These are phyloP conservation scores for Boeremia lycopersici DNA, from an alignment of 2,329 filamentous ascomycete genomes.

Conservation along the genomic window DNA sequence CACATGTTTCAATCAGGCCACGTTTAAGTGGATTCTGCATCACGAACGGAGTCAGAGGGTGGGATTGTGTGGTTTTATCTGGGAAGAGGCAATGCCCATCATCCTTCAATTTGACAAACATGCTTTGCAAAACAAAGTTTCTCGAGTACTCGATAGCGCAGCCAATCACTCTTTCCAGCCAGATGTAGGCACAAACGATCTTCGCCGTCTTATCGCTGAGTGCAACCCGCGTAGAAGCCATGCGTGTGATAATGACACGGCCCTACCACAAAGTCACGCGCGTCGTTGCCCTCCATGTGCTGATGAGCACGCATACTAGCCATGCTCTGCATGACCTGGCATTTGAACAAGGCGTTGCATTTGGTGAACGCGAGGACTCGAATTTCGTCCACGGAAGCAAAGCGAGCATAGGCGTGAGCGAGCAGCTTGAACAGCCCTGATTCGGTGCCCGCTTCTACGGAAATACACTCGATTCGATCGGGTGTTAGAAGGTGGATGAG, in stretches of 20 bases:
- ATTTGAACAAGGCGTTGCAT: background rate
- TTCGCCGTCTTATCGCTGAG: too few species aligned
- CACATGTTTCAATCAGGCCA: too few species aligned
- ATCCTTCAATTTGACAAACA: too few species aligned
- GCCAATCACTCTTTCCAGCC: too few species aligned
- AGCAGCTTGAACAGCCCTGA: background rate
- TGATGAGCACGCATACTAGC: background rate
- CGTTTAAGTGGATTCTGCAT: too few species aligned
- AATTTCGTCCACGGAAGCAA: background rate
- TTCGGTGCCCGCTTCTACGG: background rate
- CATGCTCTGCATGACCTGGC: background rate
- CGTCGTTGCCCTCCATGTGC: background rate
- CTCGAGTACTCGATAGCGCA: too few species aligned
- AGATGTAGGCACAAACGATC: background rate
- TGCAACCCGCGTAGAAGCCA: background rate
- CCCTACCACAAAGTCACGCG: background rate
- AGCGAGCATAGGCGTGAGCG: background rate
- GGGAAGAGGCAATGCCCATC: too few species aligned
- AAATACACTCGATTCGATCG: background rate
- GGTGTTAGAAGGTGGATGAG: background rate
- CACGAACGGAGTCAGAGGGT: too few species aligned
- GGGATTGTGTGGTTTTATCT: too few species aligned
- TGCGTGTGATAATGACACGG: background rate
- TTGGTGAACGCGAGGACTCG: background rate
- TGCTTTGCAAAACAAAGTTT: too few species aligned